phyloP scores from a whole-genome alignment of 805 yeast species.

The Jamesozyma rosinii region DNA sequence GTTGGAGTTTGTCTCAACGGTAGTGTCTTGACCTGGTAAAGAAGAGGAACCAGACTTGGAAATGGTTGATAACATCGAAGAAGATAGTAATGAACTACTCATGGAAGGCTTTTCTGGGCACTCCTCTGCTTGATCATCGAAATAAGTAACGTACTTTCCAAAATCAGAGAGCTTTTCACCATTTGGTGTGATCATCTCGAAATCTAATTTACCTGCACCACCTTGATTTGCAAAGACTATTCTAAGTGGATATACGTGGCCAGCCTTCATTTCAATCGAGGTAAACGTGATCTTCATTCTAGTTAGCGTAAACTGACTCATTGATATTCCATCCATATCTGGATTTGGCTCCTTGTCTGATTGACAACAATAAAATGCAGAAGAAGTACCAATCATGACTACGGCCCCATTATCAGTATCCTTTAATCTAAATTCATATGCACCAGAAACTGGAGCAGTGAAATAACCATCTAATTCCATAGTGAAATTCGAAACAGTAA shows the following conservation, averaged over 20 bases:
- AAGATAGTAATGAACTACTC: no score
- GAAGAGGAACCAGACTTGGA: no score
- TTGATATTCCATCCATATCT: not conserved
- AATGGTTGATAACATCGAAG: no score
- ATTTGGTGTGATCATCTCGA: constrained; percentile 2
- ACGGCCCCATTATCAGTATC: constrained; percentile 28
- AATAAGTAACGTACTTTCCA: not conserved
- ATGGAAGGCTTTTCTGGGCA: no score
- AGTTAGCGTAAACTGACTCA: not conserved
- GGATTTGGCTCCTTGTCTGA: not conserved
- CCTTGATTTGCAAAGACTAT: constrained; percentile 12
- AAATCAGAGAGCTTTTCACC: not conserved
- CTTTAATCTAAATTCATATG: constrained; percentile 19
- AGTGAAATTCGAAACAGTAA: no score
- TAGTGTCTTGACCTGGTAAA: no score
- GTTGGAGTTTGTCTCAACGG: no score
- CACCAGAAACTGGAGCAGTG: constrained; percentile 25
- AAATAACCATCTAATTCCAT: constrained; percentile 25
- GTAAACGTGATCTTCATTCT: not conserved
- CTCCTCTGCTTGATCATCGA: no score
- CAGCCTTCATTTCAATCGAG: not conserved
- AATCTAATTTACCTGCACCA: not conserved
- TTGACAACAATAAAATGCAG: constrained; percentile 30
- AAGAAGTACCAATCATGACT: constrained; percentile 24
- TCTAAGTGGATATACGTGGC: constrained; percentile 14